phyloP scores from a whole-genome alignment of 2,329 filamentous ascomycete genomes.

The Colletotrichum tropicale region DNA sequence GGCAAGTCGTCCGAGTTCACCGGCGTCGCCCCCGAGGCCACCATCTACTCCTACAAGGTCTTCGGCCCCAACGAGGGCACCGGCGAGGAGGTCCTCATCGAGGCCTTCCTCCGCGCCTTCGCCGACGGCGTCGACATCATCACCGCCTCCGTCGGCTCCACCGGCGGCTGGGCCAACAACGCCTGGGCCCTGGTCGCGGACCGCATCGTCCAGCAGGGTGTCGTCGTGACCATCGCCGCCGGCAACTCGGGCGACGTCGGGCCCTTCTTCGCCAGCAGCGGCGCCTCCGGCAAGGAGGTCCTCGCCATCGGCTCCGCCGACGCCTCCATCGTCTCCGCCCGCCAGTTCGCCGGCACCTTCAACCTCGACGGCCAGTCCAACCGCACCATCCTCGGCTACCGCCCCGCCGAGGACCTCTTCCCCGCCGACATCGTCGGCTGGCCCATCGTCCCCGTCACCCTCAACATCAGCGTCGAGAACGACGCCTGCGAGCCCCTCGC shows the following conservation, averaged over 20 bases:
- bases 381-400: conserved; percentile 27
- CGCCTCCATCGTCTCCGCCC: conserved; percentile 7
- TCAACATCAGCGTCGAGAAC: conserved; percentile 26
- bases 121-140: conserved; percentile 20
- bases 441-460: conserved; percentile 28
- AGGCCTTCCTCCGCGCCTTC: conserved; percentile 18
- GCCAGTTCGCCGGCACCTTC: conserved; percentile 25
- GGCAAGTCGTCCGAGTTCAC: background rate
- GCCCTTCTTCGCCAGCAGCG: conserved; percentile 26
- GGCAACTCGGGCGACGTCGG: conserved; percentile 21
- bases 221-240: conserved; percentile 25
- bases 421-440: conserved; percentile 23
- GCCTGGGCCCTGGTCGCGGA: conserved; percentile 46
- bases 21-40: conserved; percentile 16
- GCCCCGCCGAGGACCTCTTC: conserved; percentile 23
- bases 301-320: conserved; percentile 25
- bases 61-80: conserved; percentile 14
- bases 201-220: conserved; percentile 38
- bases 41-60: conserved; percentile 17
- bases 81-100: conserved; percentile 15
- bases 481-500: conserved; percentile 27
- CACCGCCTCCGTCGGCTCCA: conserved; percentile 12
- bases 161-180: conserved; percentile 36
- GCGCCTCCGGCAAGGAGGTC: conserved; percentile 27
- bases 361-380: conserved; percentile 23